A percentile compares a stretch with the other conserved stretches of the same genome.
These are phyloP conservation scores for Trichoderma sp. DNA, from an alignment of 2,329 filamentous ascomycete genomes.

Conservation along the genomic window DNA sequence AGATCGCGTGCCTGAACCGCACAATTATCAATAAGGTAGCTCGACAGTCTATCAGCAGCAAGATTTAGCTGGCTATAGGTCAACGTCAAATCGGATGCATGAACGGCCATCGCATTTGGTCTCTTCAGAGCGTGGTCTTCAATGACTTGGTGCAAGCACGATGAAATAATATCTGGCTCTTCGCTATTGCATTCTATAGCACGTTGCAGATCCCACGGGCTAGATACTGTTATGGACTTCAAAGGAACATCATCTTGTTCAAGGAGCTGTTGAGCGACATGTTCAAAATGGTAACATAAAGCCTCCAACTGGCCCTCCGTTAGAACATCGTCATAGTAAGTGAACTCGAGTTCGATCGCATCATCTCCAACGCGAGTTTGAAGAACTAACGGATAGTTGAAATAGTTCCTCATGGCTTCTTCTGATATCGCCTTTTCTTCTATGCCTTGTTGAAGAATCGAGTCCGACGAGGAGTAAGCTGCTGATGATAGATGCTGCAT, in stretches of 20 bases:
- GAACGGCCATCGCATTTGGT: constrained; percentile 15
- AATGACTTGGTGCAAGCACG: constrained; percentile 19
- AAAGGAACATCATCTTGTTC: background rate
- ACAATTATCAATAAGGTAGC: background rate
- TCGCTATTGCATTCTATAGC: constrained; percentile 6
- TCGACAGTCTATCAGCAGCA: background rate
- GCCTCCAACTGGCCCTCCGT: constrained; percentile 10
- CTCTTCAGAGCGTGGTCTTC: constrained; percentile 1
- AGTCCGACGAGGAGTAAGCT: background rate
- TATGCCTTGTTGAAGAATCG: constrained; percentile 7
- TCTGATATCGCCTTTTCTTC: constrained; percentile 6
- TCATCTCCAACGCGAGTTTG: constrained; percentile 12
- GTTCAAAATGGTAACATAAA: constrained; percentile 21
- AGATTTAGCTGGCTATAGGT: constrained; percentile 6
- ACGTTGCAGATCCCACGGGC: constrained; percentile 4
- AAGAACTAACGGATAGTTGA: constrained; percentile 26
- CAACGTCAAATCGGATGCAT: constrained; percentile 23
- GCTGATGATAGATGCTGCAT: constrained; percentile 8
- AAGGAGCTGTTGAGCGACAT: constrained; percentile 23
- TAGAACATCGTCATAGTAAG: constrained; percentile 15
- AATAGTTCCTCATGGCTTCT: constrained; percentile 23
- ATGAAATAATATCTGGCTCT: constrained; percentile 9
- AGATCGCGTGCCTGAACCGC: background rate
- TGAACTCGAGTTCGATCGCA: constrained; percentile 13
- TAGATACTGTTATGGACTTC: background rate